Conservation (phyloP, 2,329 filamentous ascomycete species). For the Nemania diffusa region DNA sequence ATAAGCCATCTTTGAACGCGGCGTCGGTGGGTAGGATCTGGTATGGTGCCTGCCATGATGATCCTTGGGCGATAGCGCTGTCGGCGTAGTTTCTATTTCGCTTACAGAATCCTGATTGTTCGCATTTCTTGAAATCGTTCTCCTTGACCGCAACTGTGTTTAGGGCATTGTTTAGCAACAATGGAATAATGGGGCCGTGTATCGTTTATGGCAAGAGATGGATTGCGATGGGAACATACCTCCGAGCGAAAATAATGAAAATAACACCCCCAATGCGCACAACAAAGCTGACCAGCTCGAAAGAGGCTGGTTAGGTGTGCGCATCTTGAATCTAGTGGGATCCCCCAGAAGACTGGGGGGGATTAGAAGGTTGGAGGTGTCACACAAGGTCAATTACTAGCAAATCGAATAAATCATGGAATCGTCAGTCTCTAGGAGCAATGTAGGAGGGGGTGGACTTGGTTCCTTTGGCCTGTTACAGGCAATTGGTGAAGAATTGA, state of each 20-base stretch:
- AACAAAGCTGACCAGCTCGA: constrained; percentile 73
- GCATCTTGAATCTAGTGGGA: constrained; percentile 57
- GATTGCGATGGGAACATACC: constrained; percentile 58
- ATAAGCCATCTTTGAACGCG: constrained; percentile 79
- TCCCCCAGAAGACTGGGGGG: constrained; percentile 40
- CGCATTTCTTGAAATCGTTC: constrained; percentile 96
- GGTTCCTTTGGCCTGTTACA: background rate
- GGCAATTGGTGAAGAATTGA: constrained; percentile 12
- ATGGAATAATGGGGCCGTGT: background rate
- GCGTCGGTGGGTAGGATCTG: constrained; percentile 76
- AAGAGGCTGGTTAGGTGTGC: constrained; percentile 61
- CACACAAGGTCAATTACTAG: constrained; percentile 39
- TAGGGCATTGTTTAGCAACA: constrained; percentile 24
- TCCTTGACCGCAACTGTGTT: constrained; percentile 84
- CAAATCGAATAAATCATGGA: constrained; percentile 28
- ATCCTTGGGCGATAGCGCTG: constrained; percentile 70
- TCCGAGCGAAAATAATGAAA: constrained; percentile 70
- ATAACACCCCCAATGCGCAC: constrained; percentile 67
- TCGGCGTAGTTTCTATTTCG: constrained; percentile 93
- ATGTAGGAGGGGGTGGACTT: background rate
- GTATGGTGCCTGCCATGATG: constrained; percentile 84
- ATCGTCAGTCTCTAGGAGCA: constrained; percentile 4
- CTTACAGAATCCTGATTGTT: constrained; percentile 96
- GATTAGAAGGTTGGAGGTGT: constrained; percentile 44
- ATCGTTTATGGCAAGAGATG: background rate